A percentile compares a stretch with the other conserved stretches of the same genome.
These are phyloP conservation scores for Nematodospora valgi DNA, from an alignment of 805 yeast species.

Conservation along the genomic window DNA sequence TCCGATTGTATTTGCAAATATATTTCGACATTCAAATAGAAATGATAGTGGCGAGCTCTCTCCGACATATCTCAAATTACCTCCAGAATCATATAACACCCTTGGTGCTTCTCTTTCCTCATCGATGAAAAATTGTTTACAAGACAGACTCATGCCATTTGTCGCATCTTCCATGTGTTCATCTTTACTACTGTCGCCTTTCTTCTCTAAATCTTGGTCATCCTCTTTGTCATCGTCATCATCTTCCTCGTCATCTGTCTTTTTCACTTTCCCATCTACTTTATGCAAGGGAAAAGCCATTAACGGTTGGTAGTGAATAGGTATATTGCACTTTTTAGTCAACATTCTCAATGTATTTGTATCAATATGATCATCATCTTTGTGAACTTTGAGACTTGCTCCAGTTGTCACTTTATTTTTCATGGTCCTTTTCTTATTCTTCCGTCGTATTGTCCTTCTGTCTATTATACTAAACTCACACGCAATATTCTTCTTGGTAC, in stretches of 20 bases:
- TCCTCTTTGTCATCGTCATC: not conserved
- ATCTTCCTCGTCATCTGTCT: not conserved
- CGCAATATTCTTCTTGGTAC: constrained; percentile 22
- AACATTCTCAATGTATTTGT: constrained; percentile 4
- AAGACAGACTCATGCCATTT: not conserved
- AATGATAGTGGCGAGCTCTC: constrained; percentile 41
- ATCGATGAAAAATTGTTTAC: constrained; percentile 1
- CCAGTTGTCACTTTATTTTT: not conserved
- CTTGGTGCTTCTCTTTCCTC: constrained; percentile 1
- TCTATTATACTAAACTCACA: constrained; percentile 28
- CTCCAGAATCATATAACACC: constrained; percentile 12
- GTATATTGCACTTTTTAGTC: constrained; percentile 1
- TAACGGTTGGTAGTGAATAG: constrained; percentile 6
- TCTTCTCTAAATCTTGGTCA: not conserved
- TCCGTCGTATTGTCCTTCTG: constrained; percentile 13
- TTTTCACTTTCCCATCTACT: not conserved
- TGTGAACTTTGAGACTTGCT: not conserved
- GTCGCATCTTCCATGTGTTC: not conserved
- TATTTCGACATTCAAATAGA: constrained; percentile 35
- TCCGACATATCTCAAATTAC: constrained; percentile 36
- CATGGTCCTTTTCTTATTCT: constrained; percentile 8
- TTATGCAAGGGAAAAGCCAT: constrained; percentile 8
- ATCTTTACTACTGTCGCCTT: constrained; percentile 1
- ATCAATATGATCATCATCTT: constrained; percentile 3
- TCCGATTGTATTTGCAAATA: constrained; percentile 20